These are phyloP conservation scores for Leccinum cinnamomeum DNA, from an alignment of 1,284 basidiomycete species.

Conservation along the genomic window DNA sequence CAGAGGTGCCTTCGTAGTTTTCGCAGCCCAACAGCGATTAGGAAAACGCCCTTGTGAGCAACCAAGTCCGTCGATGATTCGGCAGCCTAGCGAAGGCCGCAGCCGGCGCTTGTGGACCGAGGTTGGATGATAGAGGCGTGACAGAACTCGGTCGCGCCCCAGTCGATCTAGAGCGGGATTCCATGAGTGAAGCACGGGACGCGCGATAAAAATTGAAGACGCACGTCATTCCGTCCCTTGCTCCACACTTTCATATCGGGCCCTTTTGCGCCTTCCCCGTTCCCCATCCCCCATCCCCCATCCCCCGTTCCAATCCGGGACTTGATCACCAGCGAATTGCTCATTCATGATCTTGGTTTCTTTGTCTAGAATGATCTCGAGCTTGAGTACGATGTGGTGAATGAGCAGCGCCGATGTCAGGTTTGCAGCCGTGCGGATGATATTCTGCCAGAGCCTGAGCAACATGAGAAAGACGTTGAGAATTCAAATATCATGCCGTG, in stretches of 20 bases:
- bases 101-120: conserved; percentile 75
- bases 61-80: conserved; percentile 84
- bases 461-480: too few species aligned
- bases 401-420: conserved; percentile 51
- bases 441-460: too few species aligned
- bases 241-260: conserved; percentile 90
- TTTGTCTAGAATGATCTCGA: conserved; percentile 89
- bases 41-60: conserved; percentile 87
- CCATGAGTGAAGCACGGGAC: conserved; percentile 8
- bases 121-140: conserved; percentile 97
- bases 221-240: conserved; percentile 68
- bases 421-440: too few species aligned
- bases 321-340: conserved; percentile 80
- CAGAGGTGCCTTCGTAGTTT: conserved; percentile 58
- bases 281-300: conserved; percentile 50
- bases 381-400: conserved; percentile 84
- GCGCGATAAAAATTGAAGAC: conserved; percentile 3
- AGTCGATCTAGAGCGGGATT: conserved; percentile 70
- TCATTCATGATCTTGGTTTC: conserved; percentile 91
- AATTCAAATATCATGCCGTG: too few species aligned
- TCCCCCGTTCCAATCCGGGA: conserved; percentile 62
- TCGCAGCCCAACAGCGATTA: conserved; percentile 88
- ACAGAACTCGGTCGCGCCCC: conserved; percentile 84
- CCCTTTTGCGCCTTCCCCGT: conserved; percentile 70
- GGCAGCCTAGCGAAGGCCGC: conserved; percentile 86